A percentile compares a stretch with the other conserved stretches of the same genome.
Conservation (phyloP, 176 grass and related monocot species). For the Lolium perenne region DNA sequence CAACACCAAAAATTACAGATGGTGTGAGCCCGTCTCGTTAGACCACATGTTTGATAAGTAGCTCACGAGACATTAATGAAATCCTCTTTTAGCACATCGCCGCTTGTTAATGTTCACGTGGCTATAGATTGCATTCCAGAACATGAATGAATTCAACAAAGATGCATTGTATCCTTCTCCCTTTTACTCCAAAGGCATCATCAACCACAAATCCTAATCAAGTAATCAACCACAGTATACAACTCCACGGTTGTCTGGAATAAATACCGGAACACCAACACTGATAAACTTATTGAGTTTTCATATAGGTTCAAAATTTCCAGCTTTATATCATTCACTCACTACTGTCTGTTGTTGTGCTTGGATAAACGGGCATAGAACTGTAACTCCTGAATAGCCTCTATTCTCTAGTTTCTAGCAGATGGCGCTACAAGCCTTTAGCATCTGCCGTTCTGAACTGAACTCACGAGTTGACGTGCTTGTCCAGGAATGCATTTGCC, state of each 20-base stretch:
- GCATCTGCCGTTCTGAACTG: not conserved
- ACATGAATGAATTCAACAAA: not conserved
- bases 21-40: not conserved
- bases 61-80: not conserved
- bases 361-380: not conserved
- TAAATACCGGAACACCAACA: not conserved
- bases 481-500: slow-evolving; percentile 75
- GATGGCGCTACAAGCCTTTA: slow-evolving; percentile 3
- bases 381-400: not conserved
- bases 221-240: not conserved
- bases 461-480: slow-evolving; percentile 57
- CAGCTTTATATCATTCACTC: not conserved
- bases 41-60: not conserved
- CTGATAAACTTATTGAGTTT: slow-evolving; percentile 1
- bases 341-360: not conserved
- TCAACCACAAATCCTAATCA: not conserved
- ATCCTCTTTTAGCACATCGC: not conserved
- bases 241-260: not conserved
- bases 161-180: not conserved
- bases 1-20: not conserved
- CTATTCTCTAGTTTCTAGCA: slow-evolving; percentile 1
- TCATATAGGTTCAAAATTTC: not conserved
- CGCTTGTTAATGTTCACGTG: not conserved
- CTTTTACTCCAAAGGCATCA: not conserved
- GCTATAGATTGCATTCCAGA: not conserved